A percentile compares a stretch with the other conserved stretches of the same genome.
phyloP scores from a whole-genome alignment of 352 stramenopile genomes.

The Globisporangium middletonii region DNA sequence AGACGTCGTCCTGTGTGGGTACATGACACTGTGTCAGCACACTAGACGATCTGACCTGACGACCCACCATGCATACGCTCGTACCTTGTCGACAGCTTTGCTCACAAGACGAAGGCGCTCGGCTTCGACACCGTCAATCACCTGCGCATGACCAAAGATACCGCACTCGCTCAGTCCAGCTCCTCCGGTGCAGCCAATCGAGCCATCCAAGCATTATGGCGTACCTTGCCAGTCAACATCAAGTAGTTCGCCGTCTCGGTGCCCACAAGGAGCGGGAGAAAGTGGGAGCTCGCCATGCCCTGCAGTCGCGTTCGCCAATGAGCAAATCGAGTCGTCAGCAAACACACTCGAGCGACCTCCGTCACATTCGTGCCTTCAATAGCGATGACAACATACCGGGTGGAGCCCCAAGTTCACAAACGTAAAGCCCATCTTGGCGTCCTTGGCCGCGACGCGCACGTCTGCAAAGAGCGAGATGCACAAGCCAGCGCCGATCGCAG shows the following conservation, averaged over 20 bases:
- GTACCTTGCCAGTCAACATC: conserved; percentile 65
- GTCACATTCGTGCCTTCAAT: background rate
- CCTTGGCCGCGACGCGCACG: conserved; percentile 53
- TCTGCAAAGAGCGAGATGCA: conserved; percentile 85
- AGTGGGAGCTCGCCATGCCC: conserved; percentile 84
- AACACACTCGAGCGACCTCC: background rate
- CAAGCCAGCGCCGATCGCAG: conserved; percentile 65
- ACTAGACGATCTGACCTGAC: background rate
- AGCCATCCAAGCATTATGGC: background rate
- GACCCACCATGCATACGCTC: too few species aligned
- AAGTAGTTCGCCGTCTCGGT: conserved; percentile 58
- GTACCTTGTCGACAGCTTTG: conserved; percentile 35
- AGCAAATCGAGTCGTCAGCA: background rate
- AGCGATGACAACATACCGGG: conserved; percentile 18
- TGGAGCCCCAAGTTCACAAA: conserved; percentile 86
- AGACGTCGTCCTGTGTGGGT: conserved; percentile 20
- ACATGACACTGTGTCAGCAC: background rate
- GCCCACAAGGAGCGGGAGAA: conserved; percentile 63
- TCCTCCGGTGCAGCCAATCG: background rate
- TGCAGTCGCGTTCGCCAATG: conserved; percentile 1
- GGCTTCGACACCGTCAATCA: conserved; percentile 63
- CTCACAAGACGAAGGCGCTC: conserved; percentile 40
- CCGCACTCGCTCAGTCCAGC: background rate
- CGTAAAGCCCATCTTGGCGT: conserved; percentile 82
- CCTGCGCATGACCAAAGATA: conserved; percentile 7